A percentile compares a stretch with the other conserved stretches of the same genome.
Conservation (phyloP, 345 rosid genomes). For the Theobroma cacao region DNA sequence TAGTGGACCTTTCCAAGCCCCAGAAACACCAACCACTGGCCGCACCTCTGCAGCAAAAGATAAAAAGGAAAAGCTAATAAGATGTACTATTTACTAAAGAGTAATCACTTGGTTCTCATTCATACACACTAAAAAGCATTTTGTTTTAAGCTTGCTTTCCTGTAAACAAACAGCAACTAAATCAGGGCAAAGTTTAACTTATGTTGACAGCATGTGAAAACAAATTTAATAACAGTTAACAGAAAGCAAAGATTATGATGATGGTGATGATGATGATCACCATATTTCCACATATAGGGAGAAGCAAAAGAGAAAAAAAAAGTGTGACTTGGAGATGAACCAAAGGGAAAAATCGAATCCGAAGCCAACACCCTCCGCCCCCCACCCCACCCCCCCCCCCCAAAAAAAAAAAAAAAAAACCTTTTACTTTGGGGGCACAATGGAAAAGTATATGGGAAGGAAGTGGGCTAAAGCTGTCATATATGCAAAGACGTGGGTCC, state of each 20-base stretch:
- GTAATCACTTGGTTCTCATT: too few species aligned
- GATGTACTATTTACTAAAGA: too few species aligned
- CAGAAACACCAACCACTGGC: background rate
- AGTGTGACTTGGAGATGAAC: slow-evolving; percentile 21
- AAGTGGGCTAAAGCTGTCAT: slow-evolving; percentile 24
- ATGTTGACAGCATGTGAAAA: background rate
- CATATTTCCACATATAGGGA: background rate
- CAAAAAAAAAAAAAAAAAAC: too few species aligned
- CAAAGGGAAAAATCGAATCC: slow-evolving; percentile 31
- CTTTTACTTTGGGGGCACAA: background rate
- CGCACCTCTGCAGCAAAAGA: background rate
- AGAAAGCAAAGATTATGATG: background rate
- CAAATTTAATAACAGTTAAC: background rate
- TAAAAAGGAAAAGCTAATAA: background rate
- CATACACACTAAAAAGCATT: background rate
- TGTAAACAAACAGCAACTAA: background rate
- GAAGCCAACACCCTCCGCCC: too few species aligned
- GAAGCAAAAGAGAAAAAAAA: background rate
- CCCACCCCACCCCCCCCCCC: too few species aligned
- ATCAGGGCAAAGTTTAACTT: background rate
- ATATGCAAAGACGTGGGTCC: slow-evolving; percentile 13
- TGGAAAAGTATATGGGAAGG: background rate
- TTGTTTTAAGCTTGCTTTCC: background rate
- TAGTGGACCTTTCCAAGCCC: background rate
- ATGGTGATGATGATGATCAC: background rate